Evolutionary conservation across 345 rosid species (phyloP), one percentile per base, ranked within the genome.

Genomic region (Hypericum androsaemum): DNA sequence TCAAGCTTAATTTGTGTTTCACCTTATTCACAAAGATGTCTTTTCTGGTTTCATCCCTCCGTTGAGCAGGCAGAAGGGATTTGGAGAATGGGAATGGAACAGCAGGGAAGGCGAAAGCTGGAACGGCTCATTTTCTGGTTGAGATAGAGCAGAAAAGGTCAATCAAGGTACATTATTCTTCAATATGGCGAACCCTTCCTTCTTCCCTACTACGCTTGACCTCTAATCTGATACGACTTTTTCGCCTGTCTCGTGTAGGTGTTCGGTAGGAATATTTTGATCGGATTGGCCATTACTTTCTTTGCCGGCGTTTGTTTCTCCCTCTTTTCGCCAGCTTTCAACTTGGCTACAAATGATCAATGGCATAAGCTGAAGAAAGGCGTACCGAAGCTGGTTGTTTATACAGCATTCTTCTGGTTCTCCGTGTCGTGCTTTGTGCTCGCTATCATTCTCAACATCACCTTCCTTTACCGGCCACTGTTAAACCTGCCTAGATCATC

Each of bases 241-340:
- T 22, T 22, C 32, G 2, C 2, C 14, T 10, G 9, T 43, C 44
- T 15, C 39, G 54, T 61, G 48, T 67, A 83, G 89, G 95, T 89
- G 38, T 80, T 81, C 53, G 84, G 88, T 44, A 89, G 72, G 78
- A 74, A 80, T 70, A 66, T 72, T 17, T 6, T 83, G 12, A 64
- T 81, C n/a, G 89, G 89, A 42, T 66, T 89, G 12, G 57, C 56
- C 14, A 66, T 81, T 56, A 79, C 85, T 10, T 77, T 85, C 77
- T 83, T 79, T 52, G 89, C 92, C 8, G 92, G 95, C 5, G 36
- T 75, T 47, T 83, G 86, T 71, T 78, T 86, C 65, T 86, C 94
- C 39, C 74, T 89, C n/a, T 83, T 81, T 77, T 83, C 95, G 12
- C 97, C 95, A 3, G 88, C 95, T 48, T 77, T 89, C 60, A 89